phyloP scores from a whole-genome alignment of 225 moss, liverwort and hornwort genomes.

The Pseudisothecium myosuroides region DNA sequence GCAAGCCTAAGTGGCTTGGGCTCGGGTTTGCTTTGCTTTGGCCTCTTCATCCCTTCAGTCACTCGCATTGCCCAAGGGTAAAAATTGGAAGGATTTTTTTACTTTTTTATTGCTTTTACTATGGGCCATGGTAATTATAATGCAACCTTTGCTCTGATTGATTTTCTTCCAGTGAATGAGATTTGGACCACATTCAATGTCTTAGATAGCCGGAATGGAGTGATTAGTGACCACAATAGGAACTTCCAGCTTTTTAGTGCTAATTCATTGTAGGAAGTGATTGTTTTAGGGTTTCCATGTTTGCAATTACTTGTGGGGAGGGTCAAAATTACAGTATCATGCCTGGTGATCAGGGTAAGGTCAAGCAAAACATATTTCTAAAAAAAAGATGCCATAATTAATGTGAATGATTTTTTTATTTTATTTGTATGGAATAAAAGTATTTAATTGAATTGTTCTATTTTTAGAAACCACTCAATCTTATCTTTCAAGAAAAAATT shows the following conservation, averaged over 20 bases:
- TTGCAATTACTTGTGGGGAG: too few species aligned
- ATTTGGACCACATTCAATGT: too few species aligned
- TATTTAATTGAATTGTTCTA: accelerated
- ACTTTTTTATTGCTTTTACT: neutral
- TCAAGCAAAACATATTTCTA: neutral
- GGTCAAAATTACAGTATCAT: too few species aligned
- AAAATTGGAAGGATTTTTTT: neutral
- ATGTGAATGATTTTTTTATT: too few species aligned
- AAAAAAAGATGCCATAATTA: neutral
- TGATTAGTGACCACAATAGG: too few species aligned
- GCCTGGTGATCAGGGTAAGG: neutral
- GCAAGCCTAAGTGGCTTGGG: neutral
- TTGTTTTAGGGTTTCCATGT: too few species aligned
- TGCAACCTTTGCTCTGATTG: neutral
- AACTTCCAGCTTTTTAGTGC: too few species aligned
- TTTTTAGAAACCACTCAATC: neutral
- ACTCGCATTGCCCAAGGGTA: neutral
- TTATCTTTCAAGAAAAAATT: neutral
- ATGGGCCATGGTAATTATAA: neutral
- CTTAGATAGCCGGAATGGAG: too few species aligned
- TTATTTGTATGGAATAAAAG: neutral
- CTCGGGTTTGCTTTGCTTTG: neutral
- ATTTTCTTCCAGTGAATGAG: too few species aligned
- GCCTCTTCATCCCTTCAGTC: neutral
- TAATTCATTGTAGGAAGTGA: too few species aligned